Evolutionary conservation across 768 basidiomycete genomes (phyloP).

Genomic region (Rhodotorula sphaerocarpa): DNA sequence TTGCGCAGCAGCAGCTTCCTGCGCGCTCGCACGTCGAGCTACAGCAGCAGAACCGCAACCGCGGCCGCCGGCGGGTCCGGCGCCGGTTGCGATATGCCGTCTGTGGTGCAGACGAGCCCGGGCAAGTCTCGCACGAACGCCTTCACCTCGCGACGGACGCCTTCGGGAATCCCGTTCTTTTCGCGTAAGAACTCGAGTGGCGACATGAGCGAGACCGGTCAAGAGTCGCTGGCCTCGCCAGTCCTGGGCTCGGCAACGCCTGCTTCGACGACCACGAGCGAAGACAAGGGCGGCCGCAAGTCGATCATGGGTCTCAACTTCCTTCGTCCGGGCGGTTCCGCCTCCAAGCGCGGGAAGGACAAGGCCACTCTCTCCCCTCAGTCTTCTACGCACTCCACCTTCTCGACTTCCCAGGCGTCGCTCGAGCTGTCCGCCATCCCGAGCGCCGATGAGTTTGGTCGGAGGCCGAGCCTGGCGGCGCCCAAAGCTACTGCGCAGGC

Average conservation of each 20-base stretch:
- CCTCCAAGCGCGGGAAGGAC: slow-evolving; percentile 32
- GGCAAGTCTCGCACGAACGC: slow-evolving; percentile 31
- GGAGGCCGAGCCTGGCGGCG: slow-evolving; percentile 49
- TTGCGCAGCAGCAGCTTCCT: slow-evolving; percentile 45
- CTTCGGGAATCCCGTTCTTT: slow-evolving; percentile 89
- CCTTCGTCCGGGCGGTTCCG: slow-evolving; percentile 25
- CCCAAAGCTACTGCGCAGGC: slow-evolving; percentile 53
- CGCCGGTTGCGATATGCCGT: too few relatives aligned
- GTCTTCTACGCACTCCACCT: slow-evolving; percentile 4
- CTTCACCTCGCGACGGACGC: slow-evolving; percentile 63
- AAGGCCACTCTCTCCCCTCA: slow-evolving; percentile 21
- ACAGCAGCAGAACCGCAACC: slow-evolving; percentile 25
- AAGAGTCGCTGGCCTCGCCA: slow-evolving; percentile 51
- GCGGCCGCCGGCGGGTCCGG: slow-evolving; percentile 39
- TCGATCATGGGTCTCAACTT: slow-evolving; percentile 42
- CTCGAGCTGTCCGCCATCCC: background rate
- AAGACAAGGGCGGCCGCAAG: slow-evolving; percentile 35
- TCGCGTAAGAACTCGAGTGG: slow-evolving; percentile 67
- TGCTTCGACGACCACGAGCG: slow-evolving; percentile 46
- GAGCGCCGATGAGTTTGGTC: slow-evolving; percentile 35
- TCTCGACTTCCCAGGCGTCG: background rate
- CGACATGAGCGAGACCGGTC: slow-evolving; percentile 9
- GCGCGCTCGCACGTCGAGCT: slow-evolving; percentile 45
- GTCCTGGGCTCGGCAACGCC: slow-evolving; percentile 50
- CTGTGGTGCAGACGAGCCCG: slow-evolving; percentile 25